Evolutionary conservation across 345 rosid genomes (phyloP).

Genomic region (Pistacia integerrima): DNA sequence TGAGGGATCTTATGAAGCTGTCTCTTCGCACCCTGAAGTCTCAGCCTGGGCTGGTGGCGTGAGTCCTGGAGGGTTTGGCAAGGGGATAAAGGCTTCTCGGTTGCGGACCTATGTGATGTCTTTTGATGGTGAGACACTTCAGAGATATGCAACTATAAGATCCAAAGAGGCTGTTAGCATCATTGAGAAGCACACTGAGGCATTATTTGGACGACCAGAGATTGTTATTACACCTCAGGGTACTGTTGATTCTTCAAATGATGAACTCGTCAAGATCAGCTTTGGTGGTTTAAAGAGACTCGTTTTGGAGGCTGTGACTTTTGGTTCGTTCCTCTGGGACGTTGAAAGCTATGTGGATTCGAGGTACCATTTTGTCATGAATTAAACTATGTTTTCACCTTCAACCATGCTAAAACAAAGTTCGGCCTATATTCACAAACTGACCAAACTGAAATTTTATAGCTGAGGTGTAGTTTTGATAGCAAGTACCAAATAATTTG

Average conservation of each 20-base stretch:
- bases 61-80: conserved; percentile 57
- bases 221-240: conserved; percentile 70
- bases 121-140: conserved; percentile 90
- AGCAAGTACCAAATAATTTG: background rate
- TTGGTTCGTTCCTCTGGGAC: conserved; percentile 98
- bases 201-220: conserved; percentile 89
- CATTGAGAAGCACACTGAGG: conserved; percentile 97
- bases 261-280: conserved; percentile 77
- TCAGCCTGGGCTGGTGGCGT: conserved; percentile 57
- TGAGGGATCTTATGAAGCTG: conserved; percentile 35
- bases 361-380: conserved; percentile 84
- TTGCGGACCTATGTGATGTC: conserved; percentile 86
- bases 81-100: conserved; percentile 63
- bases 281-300: conserved; percentile 87
- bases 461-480: conserved; percentile 21
- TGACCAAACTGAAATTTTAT: conserved; percentile 18
- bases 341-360: conserved; percentile 94
- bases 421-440: background rate
- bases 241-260: conserved; percentile 69
- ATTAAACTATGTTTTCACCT: conserved; percentile 35
- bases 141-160: conserved; percentile 87
- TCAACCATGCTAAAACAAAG: background rate
- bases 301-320: conserved; percentile 94
- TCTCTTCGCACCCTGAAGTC: conserved; percentile 64
- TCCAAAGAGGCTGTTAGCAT: conserved; percentile 90